These are phyloP conservation scores for Aquilaria malaccensis DNA, from an alignment of 345 rosid species.

Conservation along the genomic window DNA sequence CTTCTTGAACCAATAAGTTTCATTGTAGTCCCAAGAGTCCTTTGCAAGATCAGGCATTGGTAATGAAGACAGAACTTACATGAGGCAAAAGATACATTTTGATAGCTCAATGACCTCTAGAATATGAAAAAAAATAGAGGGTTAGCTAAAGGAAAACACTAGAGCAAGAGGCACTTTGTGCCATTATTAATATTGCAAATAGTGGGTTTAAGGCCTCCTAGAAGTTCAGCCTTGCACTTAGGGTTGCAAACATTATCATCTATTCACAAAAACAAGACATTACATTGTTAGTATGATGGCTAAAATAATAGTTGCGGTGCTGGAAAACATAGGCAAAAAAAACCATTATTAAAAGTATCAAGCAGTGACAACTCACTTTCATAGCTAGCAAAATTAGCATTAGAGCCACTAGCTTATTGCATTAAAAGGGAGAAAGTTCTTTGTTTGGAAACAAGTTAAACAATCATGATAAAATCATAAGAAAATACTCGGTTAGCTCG, in stretches of 20 bases:
- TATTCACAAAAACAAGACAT: conserved; percentile 32
- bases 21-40: conserved; percentile 48
- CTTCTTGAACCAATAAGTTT: conserved; percentile 41
- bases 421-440: conserved; percentile 3
- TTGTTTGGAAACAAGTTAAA: not conserved
- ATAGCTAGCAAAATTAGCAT: conserved; percentile 39
- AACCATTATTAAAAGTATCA: not conserved
- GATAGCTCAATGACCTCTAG: conserved; percentile 25
- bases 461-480: not conserved
- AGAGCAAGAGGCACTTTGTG: conserved; percentile 2
- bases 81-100: conserved; percentile 11
- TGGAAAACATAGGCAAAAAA: not conserved
- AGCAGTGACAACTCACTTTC: conserved; percentile 30
- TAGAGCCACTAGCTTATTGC: conserved; percentile 31
- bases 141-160: conserved; percentile 3
- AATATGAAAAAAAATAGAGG: conserved; percentile 9
- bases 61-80: conserved; percentile 16
- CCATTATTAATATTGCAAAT: not conserved
- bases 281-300: not conserved
- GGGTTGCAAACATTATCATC: conserved; percentile 69
- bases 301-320: not conserved
- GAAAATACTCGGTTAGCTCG: not conserved
- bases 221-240: conserved; percentile 58
- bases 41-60: conserved; percentile 26
- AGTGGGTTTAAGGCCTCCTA: conserved; percentile 30